A percentile compares a stretch with the other conserved stretches of the same genome.
phyloP scores from a whole-genome alignment of 371 early-diverging fungal genomes.

The Mortierella sp. region DNA sequence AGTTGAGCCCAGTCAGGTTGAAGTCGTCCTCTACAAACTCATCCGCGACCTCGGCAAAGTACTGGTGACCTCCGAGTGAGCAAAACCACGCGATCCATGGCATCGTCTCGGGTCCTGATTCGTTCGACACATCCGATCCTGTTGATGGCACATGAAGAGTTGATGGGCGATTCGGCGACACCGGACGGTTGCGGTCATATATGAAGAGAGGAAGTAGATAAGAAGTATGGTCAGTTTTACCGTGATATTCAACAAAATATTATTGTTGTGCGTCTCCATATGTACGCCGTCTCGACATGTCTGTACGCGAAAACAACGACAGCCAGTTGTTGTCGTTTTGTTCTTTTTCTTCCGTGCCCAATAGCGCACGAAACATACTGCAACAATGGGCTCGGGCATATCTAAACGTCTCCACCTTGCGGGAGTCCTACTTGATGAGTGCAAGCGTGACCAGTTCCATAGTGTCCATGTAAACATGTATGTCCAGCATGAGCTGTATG shows the following conservation, averaged over 20 bases:
- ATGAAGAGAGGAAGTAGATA: background rate
- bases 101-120: conserved; percentile 56
- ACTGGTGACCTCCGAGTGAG: conserved; percentile 86
- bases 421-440: background rate
- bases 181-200: background rate
- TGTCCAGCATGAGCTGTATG: no score
- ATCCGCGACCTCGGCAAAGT: conserved; percentile 88
- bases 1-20: conserved; percentile 90
- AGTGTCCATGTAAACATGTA: background rate
- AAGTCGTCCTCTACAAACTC: conserved; percentile 95
- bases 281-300: background rate
- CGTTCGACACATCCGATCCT: conserved; percentile 53
- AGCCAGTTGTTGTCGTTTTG: background rate
- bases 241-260: background rate
- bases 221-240: background rate
- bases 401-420: background rate
- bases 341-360: background rate
- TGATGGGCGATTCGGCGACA: background rate
- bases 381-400: background rate
- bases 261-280: background rate
- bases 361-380: background rate
- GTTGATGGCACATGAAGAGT: background rate
- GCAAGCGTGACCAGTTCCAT: no score
- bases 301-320: background rate
- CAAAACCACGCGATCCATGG: conserved; percentile 95